Percentiles rank a stretch among this genome's conserved stretches.
Conservation (phyloP, 106 monocot genomes). For the Phalaenopsis aphrodite region DNA sequence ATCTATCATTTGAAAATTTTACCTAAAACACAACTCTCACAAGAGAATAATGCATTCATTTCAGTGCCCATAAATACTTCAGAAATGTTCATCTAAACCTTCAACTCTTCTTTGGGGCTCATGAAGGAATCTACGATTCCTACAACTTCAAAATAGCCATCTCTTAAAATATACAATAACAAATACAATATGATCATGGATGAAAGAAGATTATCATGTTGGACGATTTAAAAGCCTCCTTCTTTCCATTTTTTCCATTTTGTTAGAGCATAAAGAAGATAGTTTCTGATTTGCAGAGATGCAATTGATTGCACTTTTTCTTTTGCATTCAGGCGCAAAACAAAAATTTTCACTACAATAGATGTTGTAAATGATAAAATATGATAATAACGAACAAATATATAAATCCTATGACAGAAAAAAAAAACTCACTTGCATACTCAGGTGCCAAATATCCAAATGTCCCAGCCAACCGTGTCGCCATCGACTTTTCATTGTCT, state of each 20-base stretch:
- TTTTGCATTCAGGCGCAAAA: not conserved
- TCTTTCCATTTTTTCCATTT: not conserved
- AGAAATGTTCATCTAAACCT: no score
- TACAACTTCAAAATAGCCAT: not conserved
- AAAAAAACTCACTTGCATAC: constrained; percentile 78
- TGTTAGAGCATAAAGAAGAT: not conserved
- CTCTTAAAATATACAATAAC: not conserved
- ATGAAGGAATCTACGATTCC: no score
- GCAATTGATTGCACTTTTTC: not conserved
- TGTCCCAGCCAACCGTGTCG: constrained; percentile 89
- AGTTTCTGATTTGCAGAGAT: not conserved
- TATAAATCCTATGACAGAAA: not conserved
- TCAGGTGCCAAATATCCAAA: constrained; percentile 97
- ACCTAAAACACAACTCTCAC: no score
- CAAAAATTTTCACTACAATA: not conserved
- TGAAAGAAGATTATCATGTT: not conserved
- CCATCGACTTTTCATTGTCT: constrained; percentile 69
- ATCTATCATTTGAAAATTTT: no score
- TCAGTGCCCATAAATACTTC: no score
- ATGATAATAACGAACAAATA: not conserved
- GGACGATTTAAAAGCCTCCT: not conserved
- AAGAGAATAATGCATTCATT: no score
- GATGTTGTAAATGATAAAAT: not conserved
- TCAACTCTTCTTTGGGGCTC: no score
- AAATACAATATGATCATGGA: not conserved